Percentiles rank a stretch among this genome's conserved stretches.
phyloP scores from a whole-genome alignment of 1,139 yeast genomes.

The Scheffersomyces parashehatae region DNA sequence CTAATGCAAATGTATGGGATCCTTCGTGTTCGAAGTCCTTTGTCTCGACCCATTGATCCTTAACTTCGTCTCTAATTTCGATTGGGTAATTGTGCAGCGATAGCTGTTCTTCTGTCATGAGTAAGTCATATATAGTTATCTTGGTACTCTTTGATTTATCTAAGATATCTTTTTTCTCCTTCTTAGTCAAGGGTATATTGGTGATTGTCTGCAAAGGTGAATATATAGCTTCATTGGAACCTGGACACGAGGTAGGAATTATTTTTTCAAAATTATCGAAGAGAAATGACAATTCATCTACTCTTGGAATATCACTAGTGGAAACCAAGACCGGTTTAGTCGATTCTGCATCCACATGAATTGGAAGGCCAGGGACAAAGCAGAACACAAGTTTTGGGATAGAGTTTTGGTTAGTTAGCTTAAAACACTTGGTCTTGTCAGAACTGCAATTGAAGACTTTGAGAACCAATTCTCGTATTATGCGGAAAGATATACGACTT shows the following conservation, averaged over 20 bases:
- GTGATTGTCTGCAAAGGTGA: conserved; percentile 58
- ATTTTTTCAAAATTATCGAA: conserved; percentile 36
- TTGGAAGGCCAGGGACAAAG: conserved; percentile 65
- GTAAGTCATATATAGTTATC: conserved; percentile 55
- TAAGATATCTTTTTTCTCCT: conserved; percentile 46
- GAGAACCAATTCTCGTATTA: conserved; percentile 55
- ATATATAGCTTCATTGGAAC: conserved; percentile 56
- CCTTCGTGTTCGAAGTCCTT: conserved; percentile 50
- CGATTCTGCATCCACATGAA: background rate
- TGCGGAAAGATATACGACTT: conserved; percentile 31
- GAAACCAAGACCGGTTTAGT: background rate
- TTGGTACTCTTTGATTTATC: conserved; percentile 35
- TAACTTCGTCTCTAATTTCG: conserved; percentile 34
- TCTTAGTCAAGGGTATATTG: conserved; percentile 53
- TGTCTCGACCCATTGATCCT: conserved; percentile 61
- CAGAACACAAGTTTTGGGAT: conserved; percentile 54
- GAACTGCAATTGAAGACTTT: conserved; percentile 2
- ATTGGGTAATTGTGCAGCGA: conserved; percentile 58
- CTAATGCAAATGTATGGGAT: conserved; percentile 72
- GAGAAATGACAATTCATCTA: conserved; percentile 36
- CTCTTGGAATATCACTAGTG: too few species aligned
- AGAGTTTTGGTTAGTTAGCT: conserved; percentile 6
- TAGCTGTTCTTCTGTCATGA: conserved; percentile 49
- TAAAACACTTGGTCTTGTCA: conserved; percentile 5
- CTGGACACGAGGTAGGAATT: conserved; percentile 58